phyloP scores from a whole-genome alignment of 176 grass and related monocot genomes.

The Oryza australiensis region DNA sequence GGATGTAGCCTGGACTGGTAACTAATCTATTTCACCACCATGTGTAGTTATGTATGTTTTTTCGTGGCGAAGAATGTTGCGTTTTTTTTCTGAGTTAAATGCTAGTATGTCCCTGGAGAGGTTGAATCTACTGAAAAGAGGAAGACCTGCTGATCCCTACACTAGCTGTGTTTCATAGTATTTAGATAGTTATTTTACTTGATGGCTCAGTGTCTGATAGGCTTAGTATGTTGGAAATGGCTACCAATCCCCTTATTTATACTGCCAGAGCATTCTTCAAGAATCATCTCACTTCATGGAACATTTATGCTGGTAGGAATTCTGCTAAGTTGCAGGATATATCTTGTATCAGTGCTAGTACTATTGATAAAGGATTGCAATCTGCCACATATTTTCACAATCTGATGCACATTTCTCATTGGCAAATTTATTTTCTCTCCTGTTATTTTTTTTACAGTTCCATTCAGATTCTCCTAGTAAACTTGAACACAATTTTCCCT shows the following conservation, averaged over 20 bases:
- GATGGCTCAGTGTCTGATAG: too few species aligned
- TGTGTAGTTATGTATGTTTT: neutral
- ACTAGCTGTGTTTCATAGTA: neutral
- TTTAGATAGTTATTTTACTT: neutral
- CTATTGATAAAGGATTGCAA: neutral
- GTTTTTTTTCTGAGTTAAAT: neutral
- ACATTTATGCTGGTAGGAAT: neutral
- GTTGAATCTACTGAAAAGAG: neutral
- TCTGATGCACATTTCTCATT: neutral
- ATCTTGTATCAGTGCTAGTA: neutral
- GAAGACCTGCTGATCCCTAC: too few species aligned
- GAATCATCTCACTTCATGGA: constrained; percentile 13
- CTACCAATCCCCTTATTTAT: too few species aligned
- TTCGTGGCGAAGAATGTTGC: neutral
- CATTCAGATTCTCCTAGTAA: neutral
- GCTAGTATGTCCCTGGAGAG: neutral
- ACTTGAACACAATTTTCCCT: neutral
- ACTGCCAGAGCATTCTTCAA: neutral
- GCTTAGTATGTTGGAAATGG: neutral
- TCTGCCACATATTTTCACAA: neutral
- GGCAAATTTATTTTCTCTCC: too few species aligned
- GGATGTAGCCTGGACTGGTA: neutral
- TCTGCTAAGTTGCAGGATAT: neutral
- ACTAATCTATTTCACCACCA: neutral
- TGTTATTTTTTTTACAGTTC: neutral